A percentile compares a stretch with the other conserved stretches of the same genome.
phyloP scores from a whole-genome alignment of 164 flowering plant genomes.

The Nymphaea colorata region DNA sequence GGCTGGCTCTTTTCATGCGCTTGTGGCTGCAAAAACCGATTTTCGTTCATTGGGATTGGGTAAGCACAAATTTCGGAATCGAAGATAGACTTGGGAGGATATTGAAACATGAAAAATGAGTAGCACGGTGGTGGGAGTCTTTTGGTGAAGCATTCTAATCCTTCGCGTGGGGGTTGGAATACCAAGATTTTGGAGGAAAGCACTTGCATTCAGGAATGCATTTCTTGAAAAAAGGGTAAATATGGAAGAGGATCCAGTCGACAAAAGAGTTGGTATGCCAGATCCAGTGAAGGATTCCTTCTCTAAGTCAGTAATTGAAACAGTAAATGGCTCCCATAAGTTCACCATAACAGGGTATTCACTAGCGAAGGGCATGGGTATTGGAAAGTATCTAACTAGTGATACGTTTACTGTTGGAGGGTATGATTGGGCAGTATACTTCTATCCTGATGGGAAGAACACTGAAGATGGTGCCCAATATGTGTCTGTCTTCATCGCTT shows the following conservation, averaged over 20 bases:
- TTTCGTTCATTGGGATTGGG: too few relatives aligned
- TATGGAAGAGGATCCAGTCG: neutral
- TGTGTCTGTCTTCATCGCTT: conserved; percentile 69
- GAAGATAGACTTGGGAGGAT: too few relatives aligned
- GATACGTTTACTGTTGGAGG: conserved; percentile 73
- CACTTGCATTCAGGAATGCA: neutral
- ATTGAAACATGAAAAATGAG: too few relatives aligned
- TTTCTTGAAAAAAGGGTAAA: neutral
- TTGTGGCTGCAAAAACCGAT: too few relatives aligned
- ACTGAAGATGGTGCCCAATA: conserved; percentile 62
- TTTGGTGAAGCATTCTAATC: too few relatives aligned
- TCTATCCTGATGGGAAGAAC: conserved; percentile 87
- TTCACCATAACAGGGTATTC: conserved; percentile 70
- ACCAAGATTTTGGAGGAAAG: too few relatives aligned
- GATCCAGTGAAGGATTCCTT: conserved; percentile 11
- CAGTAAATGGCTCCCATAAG: conserved; percentile 70
- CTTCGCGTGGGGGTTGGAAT: too few relatives aligned
- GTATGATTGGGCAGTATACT: conserved; percentile 85
- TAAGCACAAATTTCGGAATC: too few relatives aligned
- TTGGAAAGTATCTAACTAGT: conserved; percentile 59
- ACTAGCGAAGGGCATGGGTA: conserved; percentile 75
- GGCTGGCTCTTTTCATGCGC: too few relatives aligned
- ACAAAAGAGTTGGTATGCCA: neutral
- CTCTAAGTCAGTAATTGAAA: conserved; percentile 57
- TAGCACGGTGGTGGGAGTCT: too few relatives aligned